Evolutionary conservation across 371 early-diverging fungal species (phyloP).

Genomic region (Mortierella sp.): DNA sequence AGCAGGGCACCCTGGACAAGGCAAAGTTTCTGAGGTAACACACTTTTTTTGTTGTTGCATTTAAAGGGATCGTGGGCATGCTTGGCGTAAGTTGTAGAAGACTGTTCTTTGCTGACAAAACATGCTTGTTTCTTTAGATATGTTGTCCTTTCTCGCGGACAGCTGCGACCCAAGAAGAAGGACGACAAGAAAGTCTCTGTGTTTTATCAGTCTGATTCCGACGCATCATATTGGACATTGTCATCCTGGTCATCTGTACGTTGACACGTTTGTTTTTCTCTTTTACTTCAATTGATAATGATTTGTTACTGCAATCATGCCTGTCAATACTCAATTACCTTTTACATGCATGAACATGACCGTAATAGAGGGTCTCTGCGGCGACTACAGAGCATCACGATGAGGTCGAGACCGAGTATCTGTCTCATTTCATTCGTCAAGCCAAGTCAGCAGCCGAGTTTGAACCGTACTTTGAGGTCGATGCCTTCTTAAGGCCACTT

Average conservation of each 20-base stretch:
- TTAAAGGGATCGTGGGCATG: too few relatives aligned
- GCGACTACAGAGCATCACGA: slow-evolving; percentile 21
- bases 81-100: not conserved
- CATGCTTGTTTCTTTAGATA: slow-evolving; percentile 16
- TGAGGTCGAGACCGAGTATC: slow-evolving; percentile 29
- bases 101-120: not conserved
- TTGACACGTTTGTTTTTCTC: not conserved
- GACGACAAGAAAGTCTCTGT: not conserved
- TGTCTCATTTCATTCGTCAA: slow-evolving; percentile 35
- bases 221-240: not conserved
- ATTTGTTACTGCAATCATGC: not conserved
- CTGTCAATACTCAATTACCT: not conserved
- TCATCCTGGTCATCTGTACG: slow-evolving; percentile 36
- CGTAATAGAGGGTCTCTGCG: slow-evolving; percentile 27
- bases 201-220: not conserved
- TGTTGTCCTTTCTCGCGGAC: slow-evolving; percentile 37
- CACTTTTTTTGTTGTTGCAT: not conserved
- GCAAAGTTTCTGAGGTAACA: slow-evolving; percentile 41
- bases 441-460: slow-evolving; percentile 36
- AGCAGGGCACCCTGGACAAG: slow-evolving; percentile 32
- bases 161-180: slow-evolving; percentile 17
- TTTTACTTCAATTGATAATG: not conserved
- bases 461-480: slow-evolving; percentile 38
- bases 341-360: not conserved
- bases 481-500: slow-evolving; percentile 28